Base-by-base conservation (phyloP, 169 alveolate species). In the Eimeria falciformis region DNA sequence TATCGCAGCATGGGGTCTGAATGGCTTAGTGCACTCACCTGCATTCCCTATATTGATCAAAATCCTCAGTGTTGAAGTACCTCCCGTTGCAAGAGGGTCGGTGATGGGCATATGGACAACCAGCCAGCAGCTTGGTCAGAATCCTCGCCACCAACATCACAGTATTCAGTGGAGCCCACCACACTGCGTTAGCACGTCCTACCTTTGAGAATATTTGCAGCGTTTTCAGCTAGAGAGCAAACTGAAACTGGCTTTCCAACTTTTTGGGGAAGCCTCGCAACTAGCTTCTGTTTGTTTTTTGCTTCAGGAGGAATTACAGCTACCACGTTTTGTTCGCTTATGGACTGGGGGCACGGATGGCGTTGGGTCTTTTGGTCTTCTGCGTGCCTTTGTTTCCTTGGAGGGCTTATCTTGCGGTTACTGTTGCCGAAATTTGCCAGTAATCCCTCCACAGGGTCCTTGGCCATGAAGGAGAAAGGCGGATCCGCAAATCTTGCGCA, bases 71-170 rank as follows among this genome's bases (percentile, higher is more conserved):
- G 55, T 79, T 45, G 81, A 94, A 40, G 90, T 92, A 73, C 79
- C 82, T 17, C 68, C 75, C 4, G 85, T 79, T 12, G 68, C 75
- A 23, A 71, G 96, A 62, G 96, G 96, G 12, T 37, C 86, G 43
- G 93, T 87, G 29, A 69, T 94, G 47, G 95, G 96, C 7, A 66
- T 91, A 29, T 94, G 96, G 96, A 93, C 95, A 3, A 94, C 96
- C 68, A 90, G 95, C 33, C 96, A 94, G 87, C 96, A 94, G 29
- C 29, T 65, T 5, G 93, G 93, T 89, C 21, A 2, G 66, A 33
- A 69, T 9, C 58, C 66, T 33, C 4, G 40, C 40, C 40, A 33
- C 40, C 40, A 33, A 33, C 0, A 33, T 33, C 40, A 33, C 40
- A 33, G 2, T 33, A 33, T 33, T 33, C 40, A 33, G 40, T 33